phyloP scores from a whole-genome alignment of 176 grass and related monocot genomes.

The Puya raimondii region DNA sequence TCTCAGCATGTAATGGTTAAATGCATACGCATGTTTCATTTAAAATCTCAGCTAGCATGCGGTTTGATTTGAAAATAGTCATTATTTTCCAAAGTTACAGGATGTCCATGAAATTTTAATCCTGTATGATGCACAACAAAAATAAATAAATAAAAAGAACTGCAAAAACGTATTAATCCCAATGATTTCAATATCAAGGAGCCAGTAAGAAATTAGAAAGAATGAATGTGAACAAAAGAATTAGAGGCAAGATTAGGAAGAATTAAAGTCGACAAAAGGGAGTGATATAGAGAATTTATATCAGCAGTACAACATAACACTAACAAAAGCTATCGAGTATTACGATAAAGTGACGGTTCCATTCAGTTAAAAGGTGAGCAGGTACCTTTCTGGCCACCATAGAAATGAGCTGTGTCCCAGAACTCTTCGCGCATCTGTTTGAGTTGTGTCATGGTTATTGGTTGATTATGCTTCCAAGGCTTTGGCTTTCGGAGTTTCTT shows the following conservation, averaged over 20 bases:
- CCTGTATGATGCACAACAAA: neutral
- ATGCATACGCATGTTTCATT: no score
- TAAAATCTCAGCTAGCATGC: no score
- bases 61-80: no score
- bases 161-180: no score
- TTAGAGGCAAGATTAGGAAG: no score
- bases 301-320: neutral
- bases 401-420: constrained; percentile 72
- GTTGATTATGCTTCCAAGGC: constrained; percentile 58
- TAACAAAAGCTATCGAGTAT: neutral
- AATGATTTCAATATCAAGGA: no score
- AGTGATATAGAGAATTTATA: neutral
- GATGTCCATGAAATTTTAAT: no score
- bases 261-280: neutral
- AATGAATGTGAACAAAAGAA: no score
- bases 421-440: constrained; percentile 28
- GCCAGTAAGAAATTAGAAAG: no score
- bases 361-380: neutral
- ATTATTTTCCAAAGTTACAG: no score
- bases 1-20: no score
- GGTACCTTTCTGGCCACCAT: constrained; percentile 70
- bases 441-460: constrained; percentile 48
- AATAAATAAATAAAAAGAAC: no score
- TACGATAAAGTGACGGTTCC: neutral
- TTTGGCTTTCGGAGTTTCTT: constrained; percentile 70